A percentile compares a stretch with the other conserved stretches of the same genome.
Conservation (phyloP, 2,329 filamentous ascomycete species). For the Xenosphaeropsis pyriputrescens region DNA sequence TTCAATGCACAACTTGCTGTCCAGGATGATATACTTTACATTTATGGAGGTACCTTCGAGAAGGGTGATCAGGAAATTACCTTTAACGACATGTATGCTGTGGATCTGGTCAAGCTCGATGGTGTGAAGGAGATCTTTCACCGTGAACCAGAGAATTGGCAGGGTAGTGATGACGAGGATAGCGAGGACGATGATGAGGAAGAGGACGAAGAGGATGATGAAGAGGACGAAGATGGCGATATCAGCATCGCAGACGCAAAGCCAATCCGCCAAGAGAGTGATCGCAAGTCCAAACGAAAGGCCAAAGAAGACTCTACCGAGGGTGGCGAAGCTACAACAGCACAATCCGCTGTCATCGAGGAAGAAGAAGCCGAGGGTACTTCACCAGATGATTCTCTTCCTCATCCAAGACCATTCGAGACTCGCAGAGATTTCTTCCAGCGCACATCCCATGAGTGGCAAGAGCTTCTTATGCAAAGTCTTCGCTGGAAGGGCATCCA, state of each 20-base stretch:
- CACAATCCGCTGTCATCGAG: slow-evolving; percentile 47
- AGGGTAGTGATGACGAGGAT: slow-evolving; percentile 50
- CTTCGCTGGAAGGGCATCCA: slow-evolving; percentile 53
- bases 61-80: slow-evolving; percentile 91
- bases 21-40: slow-evolving; percentile 83
- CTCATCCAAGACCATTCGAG: slow-evolving; percentile 48
- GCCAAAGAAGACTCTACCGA: slow-evolving; percentile 31
- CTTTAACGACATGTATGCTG: slow-evolving; percentile 85
- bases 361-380: slow-evolving; percentile 20
- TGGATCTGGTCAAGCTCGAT: slow-evolving; percentile 89
- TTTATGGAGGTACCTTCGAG: slow-evolving; percentile 91
- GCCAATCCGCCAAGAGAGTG: slow-evolving; percentile 24
- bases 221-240: slow-evolving; percentile 33
- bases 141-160: slow-evolving; percentile 75
- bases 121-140: slow-evolving; percentile 86
- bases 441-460: slow-evolving; percentile 80
- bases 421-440: slow-evolving; percentile 82
- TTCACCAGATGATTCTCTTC: slow-evolving; percentile 15
- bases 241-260: slow-evolving; percentile 19
- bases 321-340: slow-evolving; percentile 25
- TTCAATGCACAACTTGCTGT: slow-evolving; percentile 89
- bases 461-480: slow-evolving; percentile 67
- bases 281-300: slow-evolving; percentile 39
- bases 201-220: slow-evolving; percentile 30
- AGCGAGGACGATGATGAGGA: slow-evolving; percentile 40